Evolutionary conservation across 371 early-diverging fungal genomes (phyloP).

Genomic region (Funneliformis caledonium): DNA sequence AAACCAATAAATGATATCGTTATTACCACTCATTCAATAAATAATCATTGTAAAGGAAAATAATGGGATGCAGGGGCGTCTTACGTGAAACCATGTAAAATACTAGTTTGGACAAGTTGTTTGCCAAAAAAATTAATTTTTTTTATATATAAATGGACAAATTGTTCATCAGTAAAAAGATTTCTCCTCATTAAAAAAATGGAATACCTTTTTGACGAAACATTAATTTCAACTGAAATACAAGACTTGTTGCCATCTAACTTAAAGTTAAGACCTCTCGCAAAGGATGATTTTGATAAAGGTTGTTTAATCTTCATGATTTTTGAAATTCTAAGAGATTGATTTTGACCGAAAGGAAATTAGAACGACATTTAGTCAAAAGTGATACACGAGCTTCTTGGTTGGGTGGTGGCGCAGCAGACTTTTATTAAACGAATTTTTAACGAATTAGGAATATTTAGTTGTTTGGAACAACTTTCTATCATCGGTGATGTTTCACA

Average conservation of each 20-base stretch:
- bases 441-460: constrained; percentile 50
- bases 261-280: constrained; percentile 82
- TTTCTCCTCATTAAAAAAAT: too few relatives aligned
- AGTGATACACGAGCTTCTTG: background rate
- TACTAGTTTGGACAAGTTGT: too few relatives aligned
- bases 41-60: too few relatives aligned
- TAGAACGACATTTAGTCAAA: background rate
- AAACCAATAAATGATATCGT: too few relatives aligned
- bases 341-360: background rate
- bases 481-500: constrained; percentile 73
- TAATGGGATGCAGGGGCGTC: too few relatives aligned
- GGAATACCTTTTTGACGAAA: constrained; percentile 33
- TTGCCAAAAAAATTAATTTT: too few relatives aligned
- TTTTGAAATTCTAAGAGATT: background rate
- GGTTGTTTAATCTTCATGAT: constrained; percentile 44
- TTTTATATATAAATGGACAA: too few relatives aligned
- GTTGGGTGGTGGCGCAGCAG: background rate
- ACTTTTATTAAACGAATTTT: background rate
- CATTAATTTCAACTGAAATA: constrained; percentile 75
- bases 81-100: too few relatives aligned
- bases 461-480: constrained; percentile 74
- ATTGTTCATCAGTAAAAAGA: too few relatives aligned
- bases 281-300: constrained; percentile 79
- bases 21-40: too few relatives aligned
- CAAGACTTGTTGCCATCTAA: constrained; percentile 72